Conservation (phyloP, 306 rosid genomes). For the Fragaria iinumae region DNA sequence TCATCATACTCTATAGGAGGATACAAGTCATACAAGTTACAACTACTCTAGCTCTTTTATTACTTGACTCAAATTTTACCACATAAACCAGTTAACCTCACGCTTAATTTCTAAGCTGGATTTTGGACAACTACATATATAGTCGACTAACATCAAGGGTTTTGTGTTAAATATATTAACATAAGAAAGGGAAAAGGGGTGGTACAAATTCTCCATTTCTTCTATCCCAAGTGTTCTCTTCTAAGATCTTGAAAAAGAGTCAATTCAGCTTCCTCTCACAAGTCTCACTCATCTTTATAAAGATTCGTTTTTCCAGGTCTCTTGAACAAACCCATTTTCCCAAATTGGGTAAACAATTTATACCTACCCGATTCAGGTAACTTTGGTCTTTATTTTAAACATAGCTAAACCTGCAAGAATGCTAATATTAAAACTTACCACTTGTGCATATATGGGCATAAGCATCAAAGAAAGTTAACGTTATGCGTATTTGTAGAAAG, state of each 20-base stretch:
- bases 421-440: conserved; percentile 14
- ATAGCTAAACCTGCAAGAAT: conserved; percentile 14
- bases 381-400: not conserved
- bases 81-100: not conserved
- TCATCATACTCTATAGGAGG: not conserved
- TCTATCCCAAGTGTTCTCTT: conserved; percentile 20
- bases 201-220: conserved; percentile 11
- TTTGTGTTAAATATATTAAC: not conserved
- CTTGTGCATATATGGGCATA: not conserved
- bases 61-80: not conserved
- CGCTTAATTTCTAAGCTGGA: not conserved
- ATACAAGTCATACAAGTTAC: not conserved
- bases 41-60: not conserved
- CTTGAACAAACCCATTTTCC: conserved; percentile 40
- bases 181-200: not conserved
- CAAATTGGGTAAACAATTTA: conserved; percentile 46
- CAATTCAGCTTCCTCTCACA: not conserved
- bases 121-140: not conserved
- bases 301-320: conserved; percentile 10
- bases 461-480: not conserved
- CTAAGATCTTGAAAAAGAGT: conserved; percentile 4
- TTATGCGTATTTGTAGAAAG: not conserved
- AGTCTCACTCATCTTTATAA: not conserved
- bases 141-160: not conserved
- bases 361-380: conserved; percentile 32